These are phyloP conservation scores for Entomortierella chlamydospora DNA, from an alignment of 192 early-diverging fungal genomes.

Conservation along the genomic window DNA sequence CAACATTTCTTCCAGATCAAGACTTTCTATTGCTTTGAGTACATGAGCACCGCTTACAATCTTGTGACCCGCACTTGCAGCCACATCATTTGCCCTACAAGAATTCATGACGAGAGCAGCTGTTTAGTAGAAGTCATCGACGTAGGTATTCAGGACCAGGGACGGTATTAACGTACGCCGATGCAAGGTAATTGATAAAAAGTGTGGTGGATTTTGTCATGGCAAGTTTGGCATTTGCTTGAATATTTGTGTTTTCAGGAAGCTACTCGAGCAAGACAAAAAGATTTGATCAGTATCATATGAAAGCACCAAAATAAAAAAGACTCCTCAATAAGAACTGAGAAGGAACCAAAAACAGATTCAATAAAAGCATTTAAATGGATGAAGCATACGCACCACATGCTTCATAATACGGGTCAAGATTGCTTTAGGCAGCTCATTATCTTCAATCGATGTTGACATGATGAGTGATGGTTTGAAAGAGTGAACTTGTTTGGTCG, in stretches of 20 bases:
- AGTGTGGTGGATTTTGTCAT: constrained; percentile 63
- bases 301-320: too few species aligned
- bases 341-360: background rate
- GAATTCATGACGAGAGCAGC: background rate
- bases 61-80: constrained; percentile 59
- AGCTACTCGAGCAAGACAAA: constrained; percentile 35
- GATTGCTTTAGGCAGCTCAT: constrained; percentile 62
- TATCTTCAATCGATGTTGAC: constrained; percentile 60
- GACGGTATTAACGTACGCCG: constrained; percentile 52
- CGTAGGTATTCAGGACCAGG: too few species aligned
- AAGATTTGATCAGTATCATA: background rate
- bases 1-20: constrained; percentile 57
- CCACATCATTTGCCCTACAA: constrained; percentile 61
- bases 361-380: background rate
- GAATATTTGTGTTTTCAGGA: constrained; percentile 61
- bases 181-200: constrained; percentile 63
- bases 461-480: constrained; percentile 3
- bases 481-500: too few species aligned
- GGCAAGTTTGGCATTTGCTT: constrained; percentile 63
- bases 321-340: background rate
- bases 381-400: constrained; percentile 25
- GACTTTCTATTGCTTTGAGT: constrained; percentile 59
- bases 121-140: too few species aligned
- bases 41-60: constrained; percentile 60
- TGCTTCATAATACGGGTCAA: constrained; percentile 60